phyloP scores from a whole-genome alignment of 179 eudicot genomes.

The Silene vulgaris region DNA sequence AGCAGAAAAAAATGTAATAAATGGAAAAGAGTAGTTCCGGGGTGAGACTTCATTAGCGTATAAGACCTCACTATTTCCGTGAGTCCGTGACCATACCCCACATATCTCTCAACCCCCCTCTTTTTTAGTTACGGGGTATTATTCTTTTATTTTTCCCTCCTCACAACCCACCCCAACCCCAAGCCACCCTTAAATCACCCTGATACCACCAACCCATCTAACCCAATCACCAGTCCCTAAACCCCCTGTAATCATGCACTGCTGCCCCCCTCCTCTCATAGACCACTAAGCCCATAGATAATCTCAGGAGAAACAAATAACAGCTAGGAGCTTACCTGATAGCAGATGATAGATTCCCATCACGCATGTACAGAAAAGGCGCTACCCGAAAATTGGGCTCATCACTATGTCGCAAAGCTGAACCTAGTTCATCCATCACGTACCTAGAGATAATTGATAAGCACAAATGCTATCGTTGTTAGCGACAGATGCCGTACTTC shows the following conservation, averaged over 20 bases:
- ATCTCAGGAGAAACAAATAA: slow-evolving; percentile 6
- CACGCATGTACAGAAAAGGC: slow-evolving; percentile 96
- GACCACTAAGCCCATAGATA: background rate
- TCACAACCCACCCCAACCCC: too few relatives aligned
- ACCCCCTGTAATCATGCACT: too few relatives aligned
- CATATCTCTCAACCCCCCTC: too few relatives aligned
- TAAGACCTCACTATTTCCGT: too few relatives aligned
- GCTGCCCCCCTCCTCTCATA: background rate
- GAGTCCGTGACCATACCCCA: too few relatives aligned
- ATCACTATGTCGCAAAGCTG: slow-evolving; percentile 94
- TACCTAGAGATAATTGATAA: slow-evolving; percentile 48
- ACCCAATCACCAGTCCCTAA: too few relatives aligned
- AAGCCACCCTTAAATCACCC: too few relatives aligned
- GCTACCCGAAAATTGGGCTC: slow-evolving; percentile 74
- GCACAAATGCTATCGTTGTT: slow-evolving; percentile 17
- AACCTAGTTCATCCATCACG: slow-evolving; percentile 99
- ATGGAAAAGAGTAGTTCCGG: background rate
- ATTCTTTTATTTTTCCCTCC: too few relatives aligned
- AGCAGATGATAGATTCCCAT: slow-evolving; percentile 85
- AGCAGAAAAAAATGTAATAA: slow-evolving; percentile 11
- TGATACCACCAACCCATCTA: too few relatives aligned
- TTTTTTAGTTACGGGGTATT: too few relatives aligned
- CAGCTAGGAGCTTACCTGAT: slow-evolving; percentile 51
- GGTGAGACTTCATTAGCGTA: too few relatives aligned
- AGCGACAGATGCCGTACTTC: background rate